Conservation (phyloP, 2,329 filamentous ascomycete species). For the Cytospora piceicola region DNA sequence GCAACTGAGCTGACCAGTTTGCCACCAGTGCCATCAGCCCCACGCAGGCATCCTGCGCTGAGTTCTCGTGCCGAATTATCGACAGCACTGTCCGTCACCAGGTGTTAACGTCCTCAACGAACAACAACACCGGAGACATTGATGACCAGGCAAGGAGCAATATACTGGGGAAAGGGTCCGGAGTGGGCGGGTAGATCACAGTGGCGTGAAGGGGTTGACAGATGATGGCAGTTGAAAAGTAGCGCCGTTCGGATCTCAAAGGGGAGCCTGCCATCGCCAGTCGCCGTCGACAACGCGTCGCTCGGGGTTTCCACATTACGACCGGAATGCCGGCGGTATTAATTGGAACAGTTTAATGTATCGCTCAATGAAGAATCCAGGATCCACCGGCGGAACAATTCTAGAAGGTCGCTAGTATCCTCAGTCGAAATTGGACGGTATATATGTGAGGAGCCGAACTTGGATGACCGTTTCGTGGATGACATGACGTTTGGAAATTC, state of each 20-base stretch:
- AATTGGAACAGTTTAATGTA: background rate
- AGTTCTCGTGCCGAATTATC: background rate
- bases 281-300: background rate
- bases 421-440: background rate
- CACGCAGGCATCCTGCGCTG: background rate
- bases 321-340: background rate
- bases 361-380: background rate
- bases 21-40: background rate
- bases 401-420: background rate
- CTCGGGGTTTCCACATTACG: background rate
- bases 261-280: background rate
- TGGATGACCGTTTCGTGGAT: slow-evolving; percentile 3
- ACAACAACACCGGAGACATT: background rate
- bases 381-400: background rate
- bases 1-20: background rate
- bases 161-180: background rate
- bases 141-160: background rate
- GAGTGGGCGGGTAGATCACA: slow-evolving; percentile 2
- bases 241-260: background rate
- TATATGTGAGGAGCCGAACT: background rate
- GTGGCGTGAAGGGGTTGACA: background rate
- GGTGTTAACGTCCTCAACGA: background rate
- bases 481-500: slow-evolving; percentile 25
- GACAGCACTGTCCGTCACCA: background rate
- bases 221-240: background rate